Conservation (phyloP, 2,329 filamentous ascomycete genomes). For the Fonsecaea monophora region DNA sequence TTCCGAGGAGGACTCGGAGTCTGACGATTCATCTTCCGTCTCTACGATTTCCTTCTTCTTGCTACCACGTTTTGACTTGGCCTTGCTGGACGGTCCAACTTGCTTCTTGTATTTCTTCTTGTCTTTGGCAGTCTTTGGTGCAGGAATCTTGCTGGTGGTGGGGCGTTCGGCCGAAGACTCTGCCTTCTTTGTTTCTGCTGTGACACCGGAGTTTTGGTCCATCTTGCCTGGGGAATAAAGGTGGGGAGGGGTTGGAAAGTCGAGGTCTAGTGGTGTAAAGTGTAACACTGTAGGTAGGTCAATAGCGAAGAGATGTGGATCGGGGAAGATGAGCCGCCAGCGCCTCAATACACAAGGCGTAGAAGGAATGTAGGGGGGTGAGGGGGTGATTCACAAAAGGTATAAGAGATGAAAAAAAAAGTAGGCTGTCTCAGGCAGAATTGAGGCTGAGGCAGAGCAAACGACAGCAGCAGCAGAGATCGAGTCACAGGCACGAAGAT, state of each 20-base stretch:
- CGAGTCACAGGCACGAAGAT: conserved; percentile 1
- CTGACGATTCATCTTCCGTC: conserved; percentile 14
- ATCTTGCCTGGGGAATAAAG: conserved; percentile 14
- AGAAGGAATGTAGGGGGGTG: neutral
- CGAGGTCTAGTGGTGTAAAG: neutral
- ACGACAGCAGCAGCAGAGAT: neutral
- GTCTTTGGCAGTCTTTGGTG: conserved; percentile 24
- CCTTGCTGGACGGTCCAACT: conserved; percentile 9
- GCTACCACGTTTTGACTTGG: conserved; percentile 19
- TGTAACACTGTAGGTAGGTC: neutral
- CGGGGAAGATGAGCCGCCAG: conserved; percentile 1
- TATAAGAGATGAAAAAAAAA: neutral
- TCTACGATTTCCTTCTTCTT: conserved; percentile 18
- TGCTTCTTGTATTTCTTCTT: conserved; percentile 27
- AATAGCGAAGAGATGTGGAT: neutral
- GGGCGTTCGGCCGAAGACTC: conserved; percentile 24
- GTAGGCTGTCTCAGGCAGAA: conserved; percentile 14
- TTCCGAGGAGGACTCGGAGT: conserved; percentile 21
- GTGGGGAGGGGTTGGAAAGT: conserved; percentile 7
- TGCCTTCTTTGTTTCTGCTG: conserved; percentile 22
- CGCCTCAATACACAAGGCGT: conserved; percentile 10
- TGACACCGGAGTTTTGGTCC: conserved; percentile 24
- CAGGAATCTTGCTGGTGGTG: conserved; percentile 14
- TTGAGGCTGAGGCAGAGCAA: conserved; percentile 18
- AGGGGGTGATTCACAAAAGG: neutral